These are phyloP conservation scores for Pyropia yezoensis DNA, from an alignment of 23 red algal species.

Conservation along the genomic window DNA sequence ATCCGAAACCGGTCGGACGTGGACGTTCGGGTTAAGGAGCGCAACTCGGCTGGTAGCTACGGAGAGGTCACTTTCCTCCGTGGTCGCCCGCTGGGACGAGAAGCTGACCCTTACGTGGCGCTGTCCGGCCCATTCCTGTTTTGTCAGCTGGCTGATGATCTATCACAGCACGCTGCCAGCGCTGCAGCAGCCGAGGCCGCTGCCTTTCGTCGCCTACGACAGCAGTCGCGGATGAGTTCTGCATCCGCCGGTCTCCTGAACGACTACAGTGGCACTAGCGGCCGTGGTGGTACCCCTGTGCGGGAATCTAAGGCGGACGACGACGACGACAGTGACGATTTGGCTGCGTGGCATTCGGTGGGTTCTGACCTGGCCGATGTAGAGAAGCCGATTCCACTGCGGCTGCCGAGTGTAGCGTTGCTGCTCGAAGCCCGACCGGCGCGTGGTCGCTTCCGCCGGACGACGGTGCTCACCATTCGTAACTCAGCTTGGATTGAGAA, in stretches of 20 bases:
- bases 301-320: too few species aligned
- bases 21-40: neutral
- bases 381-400: conserved; percentile 47
- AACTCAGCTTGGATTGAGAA: conserved; percentile 69
- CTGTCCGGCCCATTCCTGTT: neutral
- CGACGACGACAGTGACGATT: too few species aligned
- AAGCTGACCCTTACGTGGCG: neutral
- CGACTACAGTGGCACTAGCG: too few species aligned
- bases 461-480: conserved; percentile 56
- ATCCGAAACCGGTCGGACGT: conserved; percentile 58
- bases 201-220: neutral
- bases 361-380: conserved; percentile 21
- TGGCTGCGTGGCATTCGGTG: too few species aligned
- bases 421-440: conserved; percentile 34
- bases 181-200: conserved; percentile 9
- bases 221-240: too few species aligned
- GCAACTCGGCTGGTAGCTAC: neutral
- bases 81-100: neutral
- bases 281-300: too few species aligned
- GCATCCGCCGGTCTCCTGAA: too few species aligned
- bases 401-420: conserved; percentile 19
- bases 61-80: neutral
- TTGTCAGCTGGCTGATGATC: neutral
- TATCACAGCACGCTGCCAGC: neutral
- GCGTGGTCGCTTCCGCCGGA: conserved; percentile 21